A percentile compares a stretch with the other conserved stretches of the same genome.
phyloP scores from a whole-genome alignment of 139 green algal species.

The Chlamydomonas incerta region DNA sequence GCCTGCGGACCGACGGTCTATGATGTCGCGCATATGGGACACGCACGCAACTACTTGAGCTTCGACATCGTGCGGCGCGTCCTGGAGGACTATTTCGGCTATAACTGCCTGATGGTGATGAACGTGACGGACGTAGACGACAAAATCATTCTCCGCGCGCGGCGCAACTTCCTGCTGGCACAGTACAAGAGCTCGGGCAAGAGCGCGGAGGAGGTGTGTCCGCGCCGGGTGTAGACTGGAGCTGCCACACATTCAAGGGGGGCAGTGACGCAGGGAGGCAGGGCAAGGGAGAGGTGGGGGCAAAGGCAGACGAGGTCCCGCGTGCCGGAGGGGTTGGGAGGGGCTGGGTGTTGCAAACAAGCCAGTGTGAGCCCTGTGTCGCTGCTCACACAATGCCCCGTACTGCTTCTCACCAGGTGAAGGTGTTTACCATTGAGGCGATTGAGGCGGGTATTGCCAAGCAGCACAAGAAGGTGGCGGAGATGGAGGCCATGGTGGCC shows the following conservation, averaged over 20 bases:
- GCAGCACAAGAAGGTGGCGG: constrained; percentile 65
- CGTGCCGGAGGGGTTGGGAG: too few species aligned
- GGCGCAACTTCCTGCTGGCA: constrained; percentile 89
- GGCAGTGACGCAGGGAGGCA: not conserved
- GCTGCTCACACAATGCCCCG: not conserved
- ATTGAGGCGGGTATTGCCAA: constrained; percentile 52
- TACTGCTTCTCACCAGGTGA: constrained; percentile 26
- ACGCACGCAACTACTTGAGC: constrained; percentile 97
- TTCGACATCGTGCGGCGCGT: constrained; percentile 97
- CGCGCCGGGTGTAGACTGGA: too few species aligned
- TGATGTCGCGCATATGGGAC: constrained; percentile 94
- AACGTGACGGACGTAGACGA: constrained; percentile 99
- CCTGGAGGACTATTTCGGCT: constrained; percentile 97
- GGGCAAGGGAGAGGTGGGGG: too few species aligned
- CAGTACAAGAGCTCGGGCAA: constrained; percentile 66
- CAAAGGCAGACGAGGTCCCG: too few species aligned
- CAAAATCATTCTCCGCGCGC: constrained; percentile 97
- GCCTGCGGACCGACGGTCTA: constrained; percentile 98
- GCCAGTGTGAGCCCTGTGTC: too few species aligned
- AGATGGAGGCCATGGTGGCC: constrained; percentile 32
- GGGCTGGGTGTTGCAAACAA: too few species aligned
- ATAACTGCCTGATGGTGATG: constrained; percentile 94
- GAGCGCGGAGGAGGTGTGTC: constrained; percentile 43
- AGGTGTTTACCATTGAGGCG: not conserved
- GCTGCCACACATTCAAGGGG: too few species aligned